Evolutionary conservation across 192 early-diverging fungal species (phyloP).

Genomic region (Gonapodya sp.): DNA sequence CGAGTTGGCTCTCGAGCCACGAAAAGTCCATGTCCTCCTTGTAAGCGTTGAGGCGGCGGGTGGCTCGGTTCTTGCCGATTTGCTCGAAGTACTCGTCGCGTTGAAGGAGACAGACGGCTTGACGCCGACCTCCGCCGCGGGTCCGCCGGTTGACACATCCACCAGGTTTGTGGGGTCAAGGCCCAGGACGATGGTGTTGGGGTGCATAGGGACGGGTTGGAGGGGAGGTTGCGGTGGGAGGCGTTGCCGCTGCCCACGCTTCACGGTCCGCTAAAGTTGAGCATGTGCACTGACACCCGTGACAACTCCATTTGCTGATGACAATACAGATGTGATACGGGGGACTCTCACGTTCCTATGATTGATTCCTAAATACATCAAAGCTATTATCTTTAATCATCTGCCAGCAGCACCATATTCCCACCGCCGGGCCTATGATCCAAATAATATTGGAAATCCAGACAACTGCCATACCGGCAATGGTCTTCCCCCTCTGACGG

Average conservation of each 20-base stretch:
- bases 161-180: not conserved
- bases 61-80: not conserved
- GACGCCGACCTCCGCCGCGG: not conserved
- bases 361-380: not conserved
- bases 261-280: too few relatives aligned
- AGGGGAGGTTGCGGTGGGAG: too few relatives aligned
- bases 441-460: not conserved
- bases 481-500: not conserved
- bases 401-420: constrained; percentile 5
- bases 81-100: not conserved
- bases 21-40: not conserved
- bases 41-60: not conserved
- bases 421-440: not conserved
- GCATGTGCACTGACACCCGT: too few relatives aligned
- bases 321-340: too few relatives aligned
- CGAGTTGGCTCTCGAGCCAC: not conserved
- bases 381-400: not conserved
- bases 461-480: not conserved
- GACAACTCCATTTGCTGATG: too few relatives aligned
- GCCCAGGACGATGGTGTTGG: not conserved
- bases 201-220: too few relatives aligned
- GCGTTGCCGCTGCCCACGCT: too few relatives aligned
- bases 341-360: too few relatives aligned
- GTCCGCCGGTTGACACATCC: not conserved
- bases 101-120: not conserved